Percentiles rank a stretch among this genome's conserved stretches.
Conservation (phyloP, 176 grass and related monocot genomes). For the Miscanthus lutarioriparius region DNA sequence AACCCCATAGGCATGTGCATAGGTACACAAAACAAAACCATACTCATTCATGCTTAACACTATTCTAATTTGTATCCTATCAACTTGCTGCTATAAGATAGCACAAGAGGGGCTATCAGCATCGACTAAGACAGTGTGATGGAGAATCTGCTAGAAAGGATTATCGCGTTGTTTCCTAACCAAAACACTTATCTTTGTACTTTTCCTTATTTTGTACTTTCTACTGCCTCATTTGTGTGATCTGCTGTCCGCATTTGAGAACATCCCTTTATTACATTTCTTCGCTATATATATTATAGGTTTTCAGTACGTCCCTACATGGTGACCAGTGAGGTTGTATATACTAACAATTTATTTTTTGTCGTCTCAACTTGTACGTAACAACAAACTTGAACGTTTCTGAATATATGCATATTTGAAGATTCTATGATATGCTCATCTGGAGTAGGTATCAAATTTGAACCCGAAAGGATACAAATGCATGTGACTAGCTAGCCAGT, state of each 20-base stretch:
- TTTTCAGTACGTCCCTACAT: not conserved
- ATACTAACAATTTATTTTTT: not conserved
- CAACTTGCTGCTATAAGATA: not conserved
- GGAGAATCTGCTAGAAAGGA: slow-evolving; percentile 9
- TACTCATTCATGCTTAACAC: not conserved
- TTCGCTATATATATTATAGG: slow-evolving; percentile 9
- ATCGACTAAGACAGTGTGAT: slow-evolving; percentile 16
- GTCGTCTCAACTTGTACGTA: not conserved
- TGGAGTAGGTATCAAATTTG: not conserved
- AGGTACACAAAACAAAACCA: slow-evolving; percentile 9
- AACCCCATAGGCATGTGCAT: slow-evolving; percentile 22
- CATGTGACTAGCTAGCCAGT: slow-evolving; percentile 24
- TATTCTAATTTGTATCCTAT: slow-evolving; percentile 1
- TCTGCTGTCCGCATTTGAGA: not conserved
- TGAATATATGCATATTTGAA: not conserved
- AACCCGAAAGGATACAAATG: slow-evolving; percentile 39
- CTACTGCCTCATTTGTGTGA: not conserved
- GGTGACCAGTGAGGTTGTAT: not conserved
- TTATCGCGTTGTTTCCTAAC: slow-evolving; percentile 6
- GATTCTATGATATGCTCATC: slow-evolving; percentile 1
- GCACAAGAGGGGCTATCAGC: not conserved
- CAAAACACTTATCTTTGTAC: slow-evolving; percentile 18
- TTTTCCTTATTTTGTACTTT: slow-evolving; percentile 28
- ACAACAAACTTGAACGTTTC: slow-evolving; percentile 1
- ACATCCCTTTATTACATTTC: not conserved